These are phyloP conservation scores for Pseudogymnoascus pannorum DNA, from an alignment of 2,329 filamentous ascomycete species.

Conservation along the genomic window DNA sequence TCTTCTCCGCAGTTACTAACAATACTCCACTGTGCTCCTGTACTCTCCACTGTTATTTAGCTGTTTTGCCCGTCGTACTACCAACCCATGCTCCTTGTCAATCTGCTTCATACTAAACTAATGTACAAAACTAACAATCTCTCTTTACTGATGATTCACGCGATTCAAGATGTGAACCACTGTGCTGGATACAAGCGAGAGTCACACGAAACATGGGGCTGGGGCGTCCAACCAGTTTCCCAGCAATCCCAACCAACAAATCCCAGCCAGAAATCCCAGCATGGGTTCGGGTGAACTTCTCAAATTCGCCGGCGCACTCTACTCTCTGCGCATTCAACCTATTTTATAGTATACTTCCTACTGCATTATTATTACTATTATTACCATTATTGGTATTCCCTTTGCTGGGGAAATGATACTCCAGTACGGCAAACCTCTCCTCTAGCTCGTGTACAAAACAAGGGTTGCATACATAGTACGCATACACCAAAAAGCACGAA, in stretches of 20 bases:
- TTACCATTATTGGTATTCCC: background rate
- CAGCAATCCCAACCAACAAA: background rate
- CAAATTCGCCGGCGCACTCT: background rate
- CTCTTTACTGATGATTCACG: constrained; percentile 2
- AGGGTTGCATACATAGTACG: constrained; percentile 1
- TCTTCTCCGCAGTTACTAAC: background rate
- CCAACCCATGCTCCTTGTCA: background rate
- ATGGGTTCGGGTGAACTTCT: background rate
- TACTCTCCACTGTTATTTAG: too few species aligned
- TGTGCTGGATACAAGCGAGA: background rate
- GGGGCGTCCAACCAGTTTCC: background rate
- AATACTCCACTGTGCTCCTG: background rate
- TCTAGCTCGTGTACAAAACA: background rate
- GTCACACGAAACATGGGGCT: background rate
- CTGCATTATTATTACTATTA: background rate
- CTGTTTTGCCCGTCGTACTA: background rate
- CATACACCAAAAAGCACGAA: background rate
- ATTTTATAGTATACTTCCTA: background rate
- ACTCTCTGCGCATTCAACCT: background rate
- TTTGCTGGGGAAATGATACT: background rate
- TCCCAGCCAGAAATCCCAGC: background rate
- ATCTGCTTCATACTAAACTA: background rate
- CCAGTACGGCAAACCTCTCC: background rate
- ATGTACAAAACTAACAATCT: background rate
- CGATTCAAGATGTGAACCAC: constrained; percentile 2